Conservation (phyloP, 2,329 filamentous ascomycete genomes). For the Pyricularia sp. region DNA sequence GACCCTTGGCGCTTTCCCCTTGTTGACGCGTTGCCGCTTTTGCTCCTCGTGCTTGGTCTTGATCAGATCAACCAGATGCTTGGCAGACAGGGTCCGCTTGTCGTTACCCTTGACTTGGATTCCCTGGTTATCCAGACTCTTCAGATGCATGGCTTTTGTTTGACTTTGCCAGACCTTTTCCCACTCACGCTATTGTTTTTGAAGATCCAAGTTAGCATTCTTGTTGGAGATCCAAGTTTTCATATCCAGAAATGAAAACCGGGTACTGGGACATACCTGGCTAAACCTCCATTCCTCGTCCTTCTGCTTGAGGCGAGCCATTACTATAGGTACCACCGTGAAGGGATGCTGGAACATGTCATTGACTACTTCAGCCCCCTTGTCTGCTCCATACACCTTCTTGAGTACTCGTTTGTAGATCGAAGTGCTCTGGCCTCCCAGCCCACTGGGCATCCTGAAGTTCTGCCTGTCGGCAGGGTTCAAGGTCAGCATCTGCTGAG, state of each 20-base stretch:
- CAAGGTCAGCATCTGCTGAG: conserved; percentile 80
- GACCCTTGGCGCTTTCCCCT: conserved; percentile 51
- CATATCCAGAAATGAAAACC: not conserved
- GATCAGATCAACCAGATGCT: conserved; percentile 83
- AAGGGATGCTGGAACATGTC: conserved; percentile 80
- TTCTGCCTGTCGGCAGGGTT: conserved; percentile 58
- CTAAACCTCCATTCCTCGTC: conserved; percentile 97
- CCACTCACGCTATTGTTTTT: conserved; percentile 66
- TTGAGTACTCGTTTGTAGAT: conserved; percentile 97
- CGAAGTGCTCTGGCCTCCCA: conserved; percentile 88
- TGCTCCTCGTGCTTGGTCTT: conserved; percentile 91
- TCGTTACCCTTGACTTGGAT: conserved; percentile 81
- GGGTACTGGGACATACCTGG: conserved; percentile 34
- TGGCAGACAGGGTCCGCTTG: conserved; percentile 84
- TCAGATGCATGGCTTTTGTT: conserved; percentile 90
- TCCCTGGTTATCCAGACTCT: conserved; percentile 93
- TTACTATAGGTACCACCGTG: conserved; percentile 77
- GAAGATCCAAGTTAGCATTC: conserved; percentile 6
- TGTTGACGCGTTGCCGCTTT: conserved; percentile 58
- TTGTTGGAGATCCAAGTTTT: not conserved
- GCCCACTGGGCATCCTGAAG: conserved; percentile 72
- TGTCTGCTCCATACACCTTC: conserved; percentile 87
- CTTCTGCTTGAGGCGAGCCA: conserved; percentile 88
- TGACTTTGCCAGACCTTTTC: conserved; percentile 98
- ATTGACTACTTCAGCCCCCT: conserved; percentile 74